These are phyloP conservation scores for Suillus clintonianus DNA, from an alignment of 768 basidiomycete species.

Conservation along the genomic window DNA sequence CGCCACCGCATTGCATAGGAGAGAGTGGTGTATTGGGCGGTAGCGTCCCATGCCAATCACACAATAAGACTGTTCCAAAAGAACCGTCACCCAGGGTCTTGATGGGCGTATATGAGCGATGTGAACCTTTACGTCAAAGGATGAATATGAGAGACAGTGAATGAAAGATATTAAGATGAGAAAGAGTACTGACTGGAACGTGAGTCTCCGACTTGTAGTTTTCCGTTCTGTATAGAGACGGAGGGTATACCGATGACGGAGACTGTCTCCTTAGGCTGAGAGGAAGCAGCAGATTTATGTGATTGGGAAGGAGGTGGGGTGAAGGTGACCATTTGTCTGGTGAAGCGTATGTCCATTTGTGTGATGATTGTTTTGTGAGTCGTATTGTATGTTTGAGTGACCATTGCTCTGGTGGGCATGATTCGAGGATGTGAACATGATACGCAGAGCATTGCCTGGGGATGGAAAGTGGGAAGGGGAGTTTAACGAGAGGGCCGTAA, in stretches of 20 bases:
- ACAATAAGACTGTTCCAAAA: conserved; percentile 97
- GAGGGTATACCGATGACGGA: conserved; percentile 75
- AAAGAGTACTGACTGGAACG: conserved; percentile 58
- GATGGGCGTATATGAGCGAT: conserved; percentile 89
- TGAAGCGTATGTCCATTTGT: conserved; percentile 27
- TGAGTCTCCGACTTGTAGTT: conserved; percentile 72
- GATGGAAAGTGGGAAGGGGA: conserved; percentile 9
- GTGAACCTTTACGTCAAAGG: conserved; percentile 56
- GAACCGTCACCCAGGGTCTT: conserved; percentile 98
- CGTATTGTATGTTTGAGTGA: conserved; percentile 13
- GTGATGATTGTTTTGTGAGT: conserved; percentile 25
- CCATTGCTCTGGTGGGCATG: conserved; percentile 28
- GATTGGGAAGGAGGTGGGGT: conserved; percentile 21
- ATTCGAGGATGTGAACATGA: conserved; percentile 34
- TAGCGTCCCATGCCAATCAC: conserved; percentile 97
- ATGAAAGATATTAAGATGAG: conserved; percentile 1
- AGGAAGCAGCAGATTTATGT: conserved; percentile 16
- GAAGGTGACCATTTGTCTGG: conserved; percentile 11
- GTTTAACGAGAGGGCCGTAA: conserved; percentile 18
- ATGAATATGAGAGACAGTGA: conserved; percentile 12
- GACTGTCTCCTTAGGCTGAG: conserved; percentile 57
- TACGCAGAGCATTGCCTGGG: conserved; percentile 35
- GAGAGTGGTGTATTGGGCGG: conserved; percentile 89
- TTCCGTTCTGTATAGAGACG: conserved; percentile 68
- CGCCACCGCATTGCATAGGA: conserved; percentile 94